Evolutionary conservation across 352 stramenopile species (phyloP).

Genomic region (Phytophthora chlamydospora): DNA sequence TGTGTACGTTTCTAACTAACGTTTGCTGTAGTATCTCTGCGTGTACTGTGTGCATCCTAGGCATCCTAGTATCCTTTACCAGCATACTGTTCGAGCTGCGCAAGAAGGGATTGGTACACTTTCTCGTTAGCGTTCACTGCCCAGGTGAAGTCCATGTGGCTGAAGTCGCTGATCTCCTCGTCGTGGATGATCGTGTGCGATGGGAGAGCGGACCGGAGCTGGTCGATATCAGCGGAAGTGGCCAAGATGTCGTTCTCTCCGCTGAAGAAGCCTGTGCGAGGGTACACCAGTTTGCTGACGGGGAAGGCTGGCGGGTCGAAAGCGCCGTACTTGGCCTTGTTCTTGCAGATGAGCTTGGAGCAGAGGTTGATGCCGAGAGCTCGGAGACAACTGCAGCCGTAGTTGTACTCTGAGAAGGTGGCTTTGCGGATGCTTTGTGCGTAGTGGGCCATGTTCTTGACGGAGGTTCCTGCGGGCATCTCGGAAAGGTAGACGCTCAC

Average conservation of each 20-base stretch:
- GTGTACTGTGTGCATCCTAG: neutral
- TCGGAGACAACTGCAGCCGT: slow-evolving; percentile 45
- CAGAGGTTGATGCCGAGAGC: slow-evolving; percentile 44
- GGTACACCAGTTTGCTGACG: slow-evolving; percentile 42
- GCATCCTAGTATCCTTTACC: slow-evolving; percentile 38
- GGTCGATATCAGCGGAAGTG: slow-evolving; percentile 36
- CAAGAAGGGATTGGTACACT: slow-evolving; percentile 52
- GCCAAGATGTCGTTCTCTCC: slow-evolving; percentile 45
- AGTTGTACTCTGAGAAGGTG: slow-evolving; percentile 55
- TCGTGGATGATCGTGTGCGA: slow-evolving; percentile 45
- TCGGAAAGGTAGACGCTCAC: slow-evolving; percentile 61
- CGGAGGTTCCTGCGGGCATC: slow-evolving; percentile 53
- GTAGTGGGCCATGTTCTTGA: slow-evolving; percentile 63
- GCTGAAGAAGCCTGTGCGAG: slow-evolving; percentile 46
- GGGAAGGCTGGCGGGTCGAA: slow-evolving; percentile 48
- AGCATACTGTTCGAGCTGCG: slow-evolving; percentile 44
- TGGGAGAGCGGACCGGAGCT: slow-evolving; percentile 40
- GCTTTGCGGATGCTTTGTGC: slow-evolving; percentile 52
- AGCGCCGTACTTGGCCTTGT: slow-evolving; percentile 54
- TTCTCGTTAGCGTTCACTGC: slow-evolving; percentile 41
- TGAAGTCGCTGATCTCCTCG: slow-evolving; percentile 42
- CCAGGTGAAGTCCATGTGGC: slow-evolving; percentile 65
- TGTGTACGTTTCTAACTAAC: slow-evolving; percentile 10
- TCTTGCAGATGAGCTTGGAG: slow-evolving; percentile 40
- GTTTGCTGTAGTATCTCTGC: slow-evolving; percentile 7